phyloP scores from a whole-genome alignment of 305 asterid genomes.

The Solanum hybrid region DNA sequence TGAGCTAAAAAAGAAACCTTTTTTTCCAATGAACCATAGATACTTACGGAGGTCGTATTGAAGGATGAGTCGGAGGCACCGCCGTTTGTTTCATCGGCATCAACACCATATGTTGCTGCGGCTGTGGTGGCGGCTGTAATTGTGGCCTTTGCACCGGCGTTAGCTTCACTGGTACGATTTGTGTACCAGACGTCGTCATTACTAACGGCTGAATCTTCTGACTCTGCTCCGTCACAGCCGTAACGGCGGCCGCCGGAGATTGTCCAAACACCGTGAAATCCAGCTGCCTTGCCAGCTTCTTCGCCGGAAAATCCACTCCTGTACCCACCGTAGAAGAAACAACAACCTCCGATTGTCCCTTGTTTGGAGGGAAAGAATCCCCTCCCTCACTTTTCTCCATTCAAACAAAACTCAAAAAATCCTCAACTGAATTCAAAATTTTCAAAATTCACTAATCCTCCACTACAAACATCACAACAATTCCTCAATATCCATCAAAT shows the following conservation, averaged over 20 bases:
- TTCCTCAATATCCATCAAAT: not conserved
- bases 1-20: not conserved
- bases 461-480: not conserved
- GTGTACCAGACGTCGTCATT: not conserved
- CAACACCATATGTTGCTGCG: conserved; percentile 17
- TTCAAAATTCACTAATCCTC: not conserved
- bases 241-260: conserved; percentile 17
- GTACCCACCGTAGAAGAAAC: conserved; percentile 16
- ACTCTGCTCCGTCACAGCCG: conserved; percentile 22
- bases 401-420: not conserved
- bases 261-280: conserved; percentile 39
- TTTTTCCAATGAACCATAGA: not conserved
- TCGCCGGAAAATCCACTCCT: conserved; percentile 36
- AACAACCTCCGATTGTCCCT: conserved; percentile 29
- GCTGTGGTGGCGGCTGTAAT: conserved; percentile 18
- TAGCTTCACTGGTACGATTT: conserved; percentile 11
- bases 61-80: conserved; percentile 26
- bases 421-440: not conserved
- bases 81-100: conserved; percentile 36
- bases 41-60: conserved; percentile 51
- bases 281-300: conserved; percentile 81
- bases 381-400: conserved; percentile 23
- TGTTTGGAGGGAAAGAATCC: conserved; percentile 25
- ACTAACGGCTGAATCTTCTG: conserved; percentile 8
- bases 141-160: conserved; percentile 24